Evolutionary conservation across 371 early-diverging fungal genomes (phyloP), one percentile per base, ranked within the genome.

Genomic region (Parasitella parasitica): DNA sequence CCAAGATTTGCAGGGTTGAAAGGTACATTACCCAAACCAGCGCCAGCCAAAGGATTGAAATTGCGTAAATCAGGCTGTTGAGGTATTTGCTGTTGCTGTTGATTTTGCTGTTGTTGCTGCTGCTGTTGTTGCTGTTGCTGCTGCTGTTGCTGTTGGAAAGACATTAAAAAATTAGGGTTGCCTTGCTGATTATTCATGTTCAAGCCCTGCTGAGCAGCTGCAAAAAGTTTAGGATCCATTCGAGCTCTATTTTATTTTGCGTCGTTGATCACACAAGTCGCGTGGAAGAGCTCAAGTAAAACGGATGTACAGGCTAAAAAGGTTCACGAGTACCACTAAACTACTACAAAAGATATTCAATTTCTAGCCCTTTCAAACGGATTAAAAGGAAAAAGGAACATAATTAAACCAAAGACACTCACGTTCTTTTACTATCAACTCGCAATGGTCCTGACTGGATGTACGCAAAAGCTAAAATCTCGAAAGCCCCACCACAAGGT

Each of bases 191-290:
- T 54, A 27, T 71, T 66, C 57, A 71, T 64, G 8, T 64, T 58
- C 57, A 73, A 69, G 52, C 71, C 63, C 55, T 76, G 75, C 57
- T 66, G 71, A 46, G 67, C 67, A 22, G 59, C 58, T 61, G 69
- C 59, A 63, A 73, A 76, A 26, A 73, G 69, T 63, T 76, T 76
- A 34, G 77, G 77, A 66, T 76, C 77, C 77, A 76, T 76, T 30
- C 27, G 18, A 39, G 22, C 43, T 22, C 43, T 9, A 36, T 36
- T 13, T 13, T 36, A 8, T n/a, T n/a, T n/a, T n/a, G n/a, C n/a
- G n/a, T 15, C 37, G 37, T 36, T 36, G 15, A 36, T 36, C 15
- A 4, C 22, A 2, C 18, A 43, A 43, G 43, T 43, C 43, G 43
- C 43, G 43, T 43, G 20, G 43, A 20, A 18, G 20, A 22, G 20